Evolutionary conservation across 345 rosid species (phyloP).

Genomic region (Lumnitzera racemosa): DNA sequence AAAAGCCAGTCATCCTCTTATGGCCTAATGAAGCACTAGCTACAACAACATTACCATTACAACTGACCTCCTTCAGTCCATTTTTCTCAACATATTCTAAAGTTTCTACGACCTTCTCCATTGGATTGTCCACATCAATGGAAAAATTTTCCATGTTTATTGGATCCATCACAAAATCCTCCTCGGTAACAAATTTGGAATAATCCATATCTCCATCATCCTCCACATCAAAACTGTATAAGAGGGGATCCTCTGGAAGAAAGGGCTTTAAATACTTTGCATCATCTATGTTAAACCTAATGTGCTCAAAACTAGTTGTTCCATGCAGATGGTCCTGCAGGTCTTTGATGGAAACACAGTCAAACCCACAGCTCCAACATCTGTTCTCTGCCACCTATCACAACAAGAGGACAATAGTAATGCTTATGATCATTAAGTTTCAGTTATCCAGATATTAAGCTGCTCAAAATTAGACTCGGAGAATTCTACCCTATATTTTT

Average conservation of each 20-base stretch:
- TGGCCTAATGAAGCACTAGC: constrained; percentile 5
- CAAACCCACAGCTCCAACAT: constrained; percentile 62
- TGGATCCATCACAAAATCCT: constrained; percentile 40
- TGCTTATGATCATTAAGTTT: too few species aligned
- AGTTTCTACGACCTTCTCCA: constrained; percentile 16
- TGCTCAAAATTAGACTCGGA: too few species aligned
- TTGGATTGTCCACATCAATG: constrained; percentile 25
- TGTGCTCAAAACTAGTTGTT: constrained; percentile 20
- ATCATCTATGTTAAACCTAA: constrained; percentile 36
- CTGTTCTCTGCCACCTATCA: constrained; percentile 64
- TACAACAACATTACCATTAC: constrained; percentile 20
- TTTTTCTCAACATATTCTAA: constrained; percentile 13
- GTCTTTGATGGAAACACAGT: constrained; percentile 31
- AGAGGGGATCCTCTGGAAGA: constrained; percentile 67
- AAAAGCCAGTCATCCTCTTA: not conserved
- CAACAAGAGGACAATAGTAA: constrained; percentile 2
- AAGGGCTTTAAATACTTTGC: constrained; percentile 73
- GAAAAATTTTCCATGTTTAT: constrained; percentile 31
- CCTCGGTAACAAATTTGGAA: constrained; percentile 30
- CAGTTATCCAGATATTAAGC: too few species aligned
- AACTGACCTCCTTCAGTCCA: constrained; percentile 23
- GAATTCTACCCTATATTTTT: too few species aligned
- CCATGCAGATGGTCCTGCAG: constrained; percentile 42
- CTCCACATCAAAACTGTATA: constrained; percentile 68
- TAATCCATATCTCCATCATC: constrained; percentile 61